Conservation (phyloP, 306 rosid genomes). For the Gillenia trifoliata region DNA sequence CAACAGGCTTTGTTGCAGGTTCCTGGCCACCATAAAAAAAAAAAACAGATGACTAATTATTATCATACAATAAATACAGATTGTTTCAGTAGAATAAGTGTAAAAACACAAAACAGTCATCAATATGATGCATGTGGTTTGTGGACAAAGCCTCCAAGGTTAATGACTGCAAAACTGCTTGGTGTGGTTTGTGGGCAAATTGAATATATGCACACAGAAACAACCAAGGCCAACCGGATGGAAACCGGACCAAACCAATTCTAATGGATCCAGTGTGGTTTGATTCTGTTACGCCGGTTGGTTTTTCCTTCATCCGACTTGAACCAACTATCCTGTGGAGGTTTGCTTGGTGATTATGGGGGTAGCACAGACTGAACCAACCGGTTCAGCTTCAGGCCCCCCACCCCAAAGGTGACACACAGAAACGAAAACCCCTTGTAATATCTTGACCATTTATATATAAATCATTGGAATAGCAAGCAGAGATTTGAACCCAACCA, state of each 20-base stretch:
- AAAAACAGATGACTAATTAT: background rate
- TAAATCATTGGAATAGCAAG: background rate
- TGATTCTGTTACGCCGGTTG: too few relatives aligned
- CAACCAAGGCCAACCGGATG: background rate
- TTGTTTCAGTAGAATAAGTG: background rate
- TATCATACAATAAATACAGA: background rate
- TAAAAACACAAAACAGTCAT: background rate
- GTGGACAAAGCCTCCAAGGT: background rate
- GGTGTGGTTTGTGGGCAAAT: background rate
- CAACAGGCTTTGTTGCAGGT: conserved; percentile 45
- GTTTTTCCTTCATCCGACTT: too few relatives aligned
- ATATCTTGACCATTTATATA: background rate
- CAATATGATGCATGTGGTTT: background rate
- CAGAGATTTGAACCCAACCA: background rate
- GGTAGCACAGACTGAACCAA: too few relatives aligned
- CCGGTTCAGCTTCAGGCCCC: too few relatives aligned
- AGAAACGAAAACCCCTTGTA: background rate
- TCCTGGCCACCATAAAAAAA: conserved; percentile 38
- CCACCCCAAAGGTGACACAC: background rate
- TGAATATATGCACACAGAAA: background rate
- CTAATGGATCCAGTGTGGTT: too few relatives aligned
- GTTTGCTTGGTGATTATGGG: too few relatives aligned
- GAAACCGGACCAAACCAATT: background rate
- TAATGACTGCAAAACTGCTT: background rate
- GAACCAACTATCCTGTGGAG: too few relatives aligned